Conservation (phyloP, 768 basidiomycete genomes). For the Tricholoma hemisulphureum region DNA sequence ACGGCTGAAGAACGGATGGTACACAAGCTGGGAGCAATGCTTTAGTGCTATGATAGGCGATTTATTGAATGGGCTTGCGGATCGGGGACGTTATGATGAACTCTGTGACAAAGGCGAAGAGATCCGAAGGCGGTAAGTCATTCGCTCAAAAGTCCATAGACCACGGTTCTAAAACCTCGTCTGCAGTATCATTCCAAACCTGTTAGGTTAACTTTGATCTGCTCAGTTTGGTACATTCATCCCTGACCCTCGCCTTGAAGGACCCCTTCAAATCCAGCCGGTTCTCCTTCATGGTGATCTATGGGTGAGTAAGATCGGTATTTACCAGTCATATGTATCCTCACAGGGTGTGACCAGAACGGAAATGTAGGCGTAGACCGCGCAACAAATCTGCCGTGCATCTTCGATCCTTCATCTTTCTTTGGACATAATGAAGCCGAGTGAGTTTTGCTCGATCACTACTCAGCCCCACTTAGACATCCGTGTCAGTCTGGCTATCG, state of each 20-base stretch:
- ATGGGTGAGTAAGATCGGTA: slow-evolving; percentile 50
- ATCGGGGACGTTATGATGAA: slow-evolving; percentile 40
- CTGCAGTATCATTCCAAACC: slow-evolving; percentile 66
- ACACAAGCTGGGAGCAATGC: slow-evolving; percentile 67
- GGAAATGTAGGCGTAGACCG: slow-evolving; percentile 69
- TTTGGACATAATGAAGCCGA: slow-evolving; percentile 83
- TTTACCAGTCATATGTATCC: background rate
- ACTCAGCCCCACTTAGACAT: background rate
- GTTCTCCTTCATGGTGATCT: slow-evolving; percentile 78
- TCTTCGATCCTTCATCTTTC: slow-evolving; percentile 78
- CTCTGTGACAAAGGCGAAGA: slow-evolving; percentile 32
- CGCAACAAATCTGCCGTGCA: slow-evolving; percentile 54
- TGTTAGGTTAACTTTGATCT: slow-evolving; percentile 43
- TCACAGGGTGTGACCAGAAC: slow-evolving; percentile 41
- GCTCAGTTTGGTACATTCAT: background rate
- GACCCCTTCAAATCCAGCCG: slow-evolving; percentile 55
- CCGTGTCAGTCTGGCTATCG: slow-evolving; percentile 60
- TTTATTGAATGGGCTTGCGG: slow-evolving; percentile 46
- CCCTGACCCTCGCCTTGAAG: slow-evolving; percentile 18
- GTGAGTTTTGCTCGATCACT: slow-evolving; percentile 39
- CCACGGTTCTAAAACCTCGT: background rate
- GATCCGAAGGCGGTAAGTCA: background rate
- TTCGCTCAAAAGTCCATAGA: background rate
- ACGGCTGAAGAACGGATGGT: slow-evolving; percentile 71
- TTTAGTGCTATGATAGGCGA: slow-evolving; percentile 61